Evolutionary conservation across 768 basidiomycete species (phyloP), one percentile per base, ranked within the genome.

Genomic region (Rickenella mellea): DNA sequence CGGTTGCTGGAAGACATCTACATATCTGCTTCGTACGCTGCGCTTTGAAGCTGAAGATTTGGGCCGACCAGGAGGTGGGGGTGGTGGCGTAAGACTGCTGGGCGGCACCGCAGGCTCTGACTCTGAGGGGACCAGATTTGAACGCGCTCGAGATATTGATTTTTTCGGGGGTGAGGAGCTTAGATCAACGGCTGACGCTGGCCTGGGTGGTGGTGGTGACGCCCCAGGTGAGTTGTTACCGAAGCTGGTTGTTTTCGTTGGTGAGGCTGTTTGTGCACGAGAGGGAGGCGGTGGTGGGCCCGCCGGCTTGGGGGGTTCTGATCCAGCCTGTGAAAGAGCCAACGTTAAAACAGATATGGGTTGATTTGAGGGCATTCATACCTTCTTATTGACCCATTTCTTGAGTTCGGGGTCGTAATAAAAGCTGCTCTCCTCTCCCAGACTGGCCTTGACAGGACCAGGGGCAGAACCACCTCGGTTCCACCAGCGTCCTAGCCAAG

Each of bases 381-480:
- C 91, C 67, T 84, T 91, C 63, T 85, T 93, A 59, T 96, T 92
- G 21, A 99, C 81, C 96, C 96, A 99, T 48, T 84, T 77, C 59
- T 93, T 92, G 46, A 83, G 72, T n/a, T 96, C 91, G 53, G 85
- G 81, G 56, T 99, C 96, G 57, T 87, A 99, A 54, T 89, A 84
- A 66, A 98, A 94, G 21, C 79, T 68, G 21, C 67, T 90, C 56
- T 92, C 79, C 51, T 98, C 90, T 6, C 96, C 96, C 20, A 99
- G 74, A 51, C 83, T 98, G 15, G 94, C 96, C 56, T 80, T 86
- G 43, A 94, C 65, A 2, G 94, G 92, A 7, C 72, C 88, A 7
- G 78, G 67, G 8, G 53, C 48, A 4, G 70, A 51, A 12, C 82
- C 80, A 14, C 70, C 64, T 39, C 79, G 77, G 53, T 73, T 84